A percentile compares a stretch with the other conserved stretches of the same genome.
These are phyloP conservation scores for Lactarius trivialis DNA, from an alignment of 768 basidiomycete genomes.

Conservation along the genomic window DNA sequence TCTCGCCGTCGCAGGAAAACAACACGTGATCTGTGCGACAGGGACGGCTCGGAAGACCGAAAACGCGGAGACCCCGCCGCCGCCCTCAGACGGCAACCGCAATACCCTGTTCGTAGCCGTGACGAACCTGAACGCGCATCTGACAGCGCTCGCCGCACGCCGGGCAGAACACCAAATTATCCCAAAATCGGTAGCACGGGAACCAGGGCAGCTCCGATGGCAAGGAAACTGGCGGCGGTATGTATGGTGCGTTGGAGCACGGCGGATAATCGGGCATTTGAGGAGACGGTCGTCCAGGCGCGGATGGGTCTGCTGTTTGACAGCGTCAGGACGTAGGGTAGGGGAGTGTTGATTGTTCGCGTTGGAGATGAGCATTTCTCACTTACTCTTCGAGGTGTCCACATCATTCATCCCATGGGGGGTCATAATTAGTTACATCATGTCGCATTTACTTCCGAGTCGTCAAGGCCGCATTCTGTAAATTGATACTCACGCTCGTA, in stretches of 20 bases:
- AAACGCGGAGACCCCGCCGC: constrained; percentile 22
- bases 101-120: constrained; percentile 26
- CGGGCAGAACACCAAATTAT: constrained; percentile 25
- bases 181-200: constrained; percentile 68
- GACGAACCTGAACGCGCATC: constrained; percentile 49
- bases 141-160: constrained; percentile 39
- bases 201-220: constrained; percentile 37
- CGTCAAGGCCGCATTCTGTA: too few relatives aligned
- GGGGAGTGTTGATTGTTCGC: too few relatives aligned
- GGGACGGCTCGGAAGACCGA: constrained; percentile 12
- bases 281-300: constrained; percentile 72
- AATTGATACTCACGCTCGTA: too few relatives aligned
- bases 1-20: neutral
- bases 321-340: constrained; percentile 43
- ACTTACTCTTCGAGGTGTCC: too few relatives aligned
- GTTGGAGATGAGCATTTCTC: too few relatives aligned
- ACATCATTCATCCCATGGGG: too few relatives aligned
- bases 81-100: neutral
- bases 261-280: constrained; percentile 46
- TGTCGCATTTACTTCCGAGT: too few relatives aligned
- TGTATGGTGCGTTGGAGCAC: too few relatives aligned
- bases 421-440: too few relatives aligned
- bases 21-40: neutral
- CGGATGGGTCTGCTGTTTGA: constrained; percentile 82
- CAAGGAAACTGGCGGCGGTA: too few relatives aligned